A percentile compares a stretch with the other conserved stretches of the same genome.
Evolutionary conservation across 1,139 yeast genomes (phyloP).

Genomic region (Diutina siamensis): DNA sequence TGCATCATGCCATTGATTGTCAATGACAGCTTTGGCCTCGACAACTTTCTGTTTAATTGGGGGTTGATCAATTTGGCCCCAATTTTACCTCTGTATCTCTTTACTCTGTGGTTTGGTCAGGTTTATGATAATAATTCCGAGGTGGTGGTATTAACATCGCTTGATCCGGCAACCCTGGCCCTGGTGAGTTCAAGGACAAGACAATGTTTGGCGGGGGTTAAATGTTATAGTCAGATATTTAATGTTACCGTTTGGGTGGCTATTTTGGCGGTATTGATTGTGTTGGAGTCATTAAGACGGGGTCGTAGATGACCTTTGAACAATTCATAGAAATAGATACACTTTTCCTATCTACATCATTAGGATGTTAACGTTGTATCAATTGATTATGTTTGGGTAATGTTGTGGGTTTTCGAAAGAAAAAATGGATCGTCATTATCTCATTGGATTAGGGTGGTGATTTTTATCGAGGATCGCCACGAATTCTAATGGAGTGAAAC

Average conservation of each 20-base stretch:
- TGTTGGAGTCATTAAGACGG: neutral
- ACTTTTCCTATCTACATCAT: too few species aligned
- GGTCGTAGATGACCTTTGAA: neutral
- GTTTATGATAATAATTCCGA: conserved; percentile 35
- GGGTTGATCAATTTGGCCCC: conserved; percentile 47
- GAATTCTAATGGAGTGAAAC: too few species aligned
- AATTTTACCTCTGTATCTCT: conserved; percentile 36
- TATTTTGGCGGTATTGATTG: neutral
- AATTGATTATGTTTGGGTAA: too few species aligned
- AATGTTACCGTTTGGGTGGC: conserved; percentile 2
- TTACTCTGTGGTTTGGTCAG: conserved; percentile 40
- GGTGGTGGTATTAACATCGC: neutral
- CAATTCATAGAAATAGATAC: too few species aligned
- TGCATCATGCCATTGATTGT: conserved; percentile 48
- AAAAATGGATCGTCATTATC: too few species aligned
- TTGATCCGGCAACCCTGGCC: neutral
- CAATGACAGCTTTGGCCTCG: conserved; percentile 47
- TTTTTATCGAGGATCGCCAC: too few species aligned
- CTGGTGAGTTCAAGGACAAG: neutral
- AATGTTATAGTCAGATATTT: neutral
- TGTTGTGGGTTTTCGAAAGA: too few species aligned
- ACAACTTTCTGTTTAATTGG: conserved; percentile 44
- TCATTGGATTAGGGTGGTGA: too few species aligned
- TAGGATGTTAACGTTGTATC: too few species aligned
- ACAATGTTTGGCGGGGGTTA: neutral